Percentiles rank a stretch among this genome's conserved stretches.
Evolutionary conservation across 257 asterid species (phyloP).

Genomic region (Solanum paucissectum): DNA sequence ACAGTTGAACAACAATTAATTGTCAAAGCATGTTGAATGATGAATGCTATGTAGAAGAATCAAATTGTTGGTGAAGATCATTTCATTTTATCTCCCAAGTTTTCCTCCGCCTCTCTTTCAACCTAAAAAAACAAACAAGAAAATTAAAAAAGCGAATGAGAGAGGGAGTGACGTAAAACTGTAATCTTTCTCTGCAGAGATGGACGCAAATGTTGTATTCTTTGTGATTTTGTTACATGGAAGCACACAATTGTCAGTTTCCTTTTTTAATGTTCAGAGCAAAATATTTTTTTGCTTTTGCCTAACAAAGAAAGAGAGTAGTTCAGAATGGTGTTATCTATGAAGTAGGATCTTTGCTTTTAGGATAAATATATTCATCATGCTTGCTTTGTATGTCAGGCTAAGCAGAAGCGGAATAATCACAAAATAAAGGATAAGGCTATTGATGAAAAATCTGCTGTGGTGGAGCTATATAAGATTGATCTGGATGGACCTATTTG

Average conservation of each 20-base stretch:
- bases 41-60: neutral
- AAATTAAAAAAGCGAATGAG: neutral
- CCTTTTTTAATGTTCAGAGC: neutral
- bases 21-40: neutral
- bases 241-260: neutral
- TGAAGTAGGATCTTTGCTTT: neutral
- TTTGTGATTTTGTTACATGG: neutral
- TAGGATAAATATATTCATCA: neutral
- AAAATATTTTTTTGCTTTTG: neutral
- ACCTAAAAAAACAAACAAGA: neutral
- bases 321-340: neutral
- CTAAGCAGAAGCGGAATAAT: constrained; percentile 66
- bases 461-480: constrained; percentile 20
- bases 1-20: neutral
- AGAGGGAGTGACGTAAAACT: neutral
- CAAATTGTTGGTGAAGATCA: neutral
- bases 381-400: constrained; percentile 28
- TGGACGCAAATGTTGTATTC: neutral
- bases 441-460: constrained; percentile 38
- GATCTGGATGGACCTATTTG: constrained; percentile 34
- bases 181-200: neutral
- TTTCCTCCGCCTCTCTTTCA: neutral
- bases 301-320: neutral
- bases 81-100: neutral
- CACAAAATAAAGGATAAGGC: constrained; percentile 65